Evolutionary conservation across 83 land plant genomes (phyloP), one percentile per base, ranked within the genome.

Genomic region (Isoetes engelmannii): DNA sequence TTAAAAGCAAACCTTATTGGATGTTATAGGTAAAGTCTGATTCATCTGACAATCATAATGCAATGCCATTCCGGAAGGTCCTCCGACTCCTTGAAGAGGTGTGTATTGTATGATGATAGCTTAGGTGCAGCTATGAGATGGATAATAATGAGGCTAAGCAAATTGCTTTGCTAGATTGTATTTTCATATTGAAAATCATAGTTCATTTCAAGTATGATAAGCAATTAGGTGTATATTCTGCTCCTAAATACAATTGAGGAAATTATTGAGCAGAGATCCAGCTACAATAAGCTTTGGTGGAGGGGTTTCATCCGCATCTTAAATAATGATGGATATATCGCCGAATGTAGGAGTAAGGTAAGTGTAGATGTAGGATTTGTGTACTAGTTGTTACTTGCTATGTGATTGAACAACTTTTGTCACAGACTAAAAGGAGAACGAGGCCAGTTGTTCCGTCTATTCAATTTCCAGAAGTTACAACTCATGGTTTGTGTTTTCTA

Each of bases 281-380:
- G 80, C 57, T 81, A 58, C 42, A 79, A 76, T 65, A 62, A 44
- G 12, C 61, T 79, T 43, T 86, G 89, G 89, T 86, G 89, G 89
- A 72, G 69, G 76, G 89, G 89, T 45, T 81, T 86, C 74, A 78
- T 72, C 45, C 80, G 89, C 44, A 77, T 86, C 10, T 60, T 86
- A 64, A 82, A 79, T 71, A 68, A 69, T 64, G 83, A 66, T 70
- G 86, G 83, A 28, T 81, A 63, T 44, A 71, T 86, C 21, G 70
- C 72, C 60, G 86, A 84, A 42, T 28, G 37, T 28, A 69, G 73
- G 46, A 75, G 65, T 74, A 7, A 21, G 37, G 61, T 58, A 58
- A 58, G 61, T 58, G 61, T 8, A 58, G 15, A 15, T 15, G 3
- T 53, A 15, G 55, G 15, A 53, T 53, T 53, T 53, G 55, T 53